These are phyloP conservation scores for Penicillium angulare DNA, from an alignment of 495 filamentous ascomycete species.

Conservation along the genomic window DNA sequence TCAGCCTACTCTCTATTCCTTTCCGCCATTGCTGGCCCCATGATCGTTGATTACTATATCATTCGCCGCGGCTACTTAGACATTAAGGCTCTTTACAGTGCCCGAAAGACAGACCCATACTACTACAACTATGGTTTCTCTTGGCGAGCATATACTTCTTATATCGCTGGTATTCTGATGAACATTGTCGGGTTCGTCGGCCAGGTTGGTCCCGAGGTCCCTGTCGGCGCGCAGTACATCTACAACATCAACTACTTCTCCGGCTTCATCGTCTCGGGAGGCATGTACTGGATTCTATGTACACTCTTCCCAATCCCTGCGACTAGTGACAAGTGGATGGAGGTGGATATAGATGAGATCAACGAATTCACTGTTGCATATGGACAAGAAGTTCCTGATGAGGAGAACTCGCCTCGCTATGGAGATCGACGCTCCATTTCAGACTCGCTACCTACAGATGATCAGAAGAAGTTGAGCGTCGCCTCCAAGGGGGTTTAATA, in stretches of 20 bases:
- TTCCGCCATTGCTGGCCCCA: conserved; percentile 87
- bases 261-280: conserved; percentile 70
- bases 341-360: conserved; percentile 64
- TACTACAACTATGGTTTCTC: conserved; percentile 72
- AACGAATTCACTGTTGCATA: conserved; percentile 38
- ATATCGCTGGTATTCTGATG: conserved; percentile 82
- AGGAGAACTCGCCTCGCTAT: conserved; percentile 12
- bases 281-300: conserved; percentile 68
- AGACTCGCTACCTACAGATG: conserved; percentile 13
- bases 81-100: conserved; percentile 76
- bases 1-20: conserved; percentile 96
- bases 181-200: conserved; percentile 93
- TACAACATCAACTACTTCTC: conserved; percentile 90
- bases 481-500: conserved; percentile 14
- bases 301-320: conserved; percentile 70
- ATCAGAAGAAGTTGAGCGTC: conserved; percentile 19
- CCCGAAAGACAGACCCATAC: conserved; percentile 64
- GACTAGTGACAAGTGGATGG: conserved; percentile 73
- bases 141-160: conserved; percentile 81
- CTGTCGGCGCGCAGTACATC: conserved; percentile 77
- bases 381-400: conserved; percentile 34
- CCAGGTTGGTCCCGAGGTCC: conserved; percentile 70
- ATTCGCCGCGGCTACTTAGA: conserved; percentile 82
- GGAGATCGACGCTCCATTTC: conserved; percentile 8
- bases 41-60: conserved; percentile 86